Percentiles rank a stretch among this genome's conserved stretches.
Evolutionary conservation across 129 eudicot genomes (phyloP).

Genomic region (Flaveria robusta): DNA sequence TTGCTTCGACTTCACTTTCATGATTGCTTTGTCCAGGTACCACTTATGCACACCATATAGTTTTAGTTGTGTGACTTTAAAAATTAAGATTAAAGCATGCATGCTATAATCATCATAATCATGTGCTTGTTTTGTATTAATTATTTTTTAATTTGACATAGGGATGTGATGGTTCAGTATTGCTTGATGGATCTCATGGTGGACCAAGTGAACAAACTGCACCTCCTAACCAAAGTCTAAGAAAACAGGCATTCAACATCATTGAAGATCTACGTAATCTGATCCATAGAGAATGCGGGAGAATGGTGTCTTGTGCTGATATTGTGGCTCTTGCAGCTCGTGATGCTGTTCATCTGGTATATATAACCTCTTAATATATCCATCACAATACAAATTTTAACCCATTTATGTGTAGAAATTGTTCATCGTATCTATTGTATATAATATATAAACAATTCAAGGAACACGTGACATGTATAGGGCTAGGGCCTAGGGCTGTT

Average conservation of each 20-base stretch:
- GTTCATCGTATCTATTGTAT: no score
- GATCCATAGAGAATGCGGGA: constrained; percentile 58
- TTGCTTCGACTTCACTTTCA: constrained; percentile 74
- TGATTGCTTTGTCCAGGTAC: constrained; percentile 73
- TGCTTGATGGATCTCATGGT: constrained; percentile 58
- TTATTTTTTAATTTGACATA: neutral
- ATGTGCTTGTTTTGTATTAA: neutral
- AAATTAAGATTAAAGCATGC: neutral
- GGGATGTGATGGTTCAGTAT: constrained; percentile 63
- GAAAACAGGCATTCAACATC: constrained; percentile 46
- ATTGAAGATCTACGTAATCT: constrained; percentile 59
- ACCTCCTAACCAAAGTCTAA: constrained; percentile 57
- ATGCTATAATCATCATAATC: neutral
- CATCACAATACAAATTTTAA: neutral
- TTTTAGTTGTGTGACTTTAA: neutral
- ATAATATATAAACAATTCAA: no score
- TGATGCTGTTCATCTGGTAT: constrained; percentile 71
- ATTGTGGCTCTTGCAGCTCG: constrained; percentile 70
- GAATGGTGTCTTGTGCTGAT: constrained; percentile 78
- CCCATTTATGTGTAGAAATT: no score
- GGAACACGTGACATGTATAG: no score
- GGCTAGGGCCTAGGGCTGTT: no score
- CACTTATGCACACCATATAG: neutral
- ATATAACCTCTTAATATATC: neutral
- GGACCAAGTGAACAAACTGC: constrained; percentile 58